Percentiles rank a stretch among this genome's conserved stretches.
Conservation (phyloP, 176 grass and related monocot genomes). For the Aegilops bicornis region DNA sequence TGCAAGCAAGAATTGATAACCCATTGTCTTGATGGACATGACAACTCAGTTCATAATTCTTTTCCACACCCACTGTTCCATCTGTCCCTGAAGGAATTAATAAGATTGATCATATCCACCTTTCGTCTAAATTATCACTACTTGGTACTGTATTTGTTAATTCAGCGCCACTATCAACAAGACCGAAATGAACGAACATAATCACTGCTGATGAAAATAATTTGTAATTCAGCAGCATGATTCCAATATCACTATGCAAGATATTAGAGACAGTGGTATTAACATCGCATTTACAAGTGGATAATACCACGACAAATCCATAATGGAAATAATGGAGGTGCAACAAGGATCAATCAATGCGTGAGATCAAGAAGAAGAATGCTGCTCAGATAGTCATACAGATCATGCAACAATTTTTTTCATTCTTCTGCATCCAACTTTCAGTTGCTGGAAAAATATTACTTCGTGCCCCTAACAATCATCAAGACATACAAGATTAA, state of each 20-base stretch:
- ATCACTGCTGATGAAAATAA: not conserved
- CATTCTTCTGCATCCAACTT: not conserved
- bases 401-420: not conserved
- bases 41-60: not conserved
- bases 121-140: not conserved
- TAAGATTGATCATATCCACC: not conserved
- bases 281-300: not conserved
- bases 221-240: not conserved
- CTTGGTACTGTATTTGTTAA: not conserved
- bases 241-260: not conserved
- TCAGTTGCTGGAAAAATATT: not conserved
- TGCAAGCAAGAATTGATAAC: constrained; percentile 36
- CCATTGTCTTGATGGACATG: not conserved
- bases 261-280: not conserved
- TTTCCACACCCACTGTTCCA: not conserved
- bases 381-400: not conserved
- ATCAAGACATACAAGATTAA: not conserved
- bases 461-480: not conserved
- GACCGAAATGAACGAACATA: not conserved
- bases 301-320: not conserved
- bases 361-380: not conserved
- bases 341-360: not conserved
- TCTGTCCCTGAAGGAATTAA: not conserved
- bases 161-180: not conserved
- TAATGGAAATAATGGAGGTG: not conserved